Conservation (phyloP, 306 rosid species). For the Ceratonia siliqua region DNA sequence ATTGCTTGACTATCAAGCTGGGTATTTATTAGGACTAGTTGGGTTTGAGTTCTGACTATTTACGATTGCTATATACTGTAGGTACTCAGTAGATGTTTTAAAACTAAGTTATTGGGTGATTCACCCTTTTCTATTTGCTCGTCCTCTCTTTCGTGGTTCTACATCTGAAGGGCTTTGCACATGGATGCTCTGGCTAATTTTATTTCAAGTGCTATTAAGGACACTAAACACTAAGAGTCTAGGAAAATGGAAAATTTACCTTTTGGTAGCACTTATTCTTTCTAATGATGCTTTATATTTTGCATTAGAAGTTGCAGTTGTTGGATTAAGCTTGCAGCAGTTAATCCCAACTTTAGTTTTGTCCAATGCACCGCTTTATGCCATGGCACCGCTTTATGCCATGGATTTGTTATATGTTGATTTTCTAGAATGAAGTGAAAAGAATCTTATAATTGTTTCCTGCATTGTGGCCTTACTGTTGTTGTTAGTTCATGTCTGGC, state of each 20-base stretch:
- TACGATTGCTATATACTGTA: not conserved
- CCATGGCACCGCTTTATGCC: too few species aligned
- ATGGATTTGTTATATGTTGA: not conserved
- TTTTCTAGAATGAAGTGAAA: not conserved
- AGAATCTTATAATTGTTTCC: constrained; percentile 2
- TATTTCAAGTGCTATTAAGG: not conserved
- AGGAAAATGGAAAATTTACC: not conserved
- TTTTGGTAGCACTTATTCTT: not conserved
- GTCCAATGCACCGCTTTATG: not conserved
- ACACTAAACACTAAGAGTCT: not conserved
- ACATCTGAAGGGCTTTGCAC: not conserved
- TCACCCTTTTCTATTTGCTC: not conserved
- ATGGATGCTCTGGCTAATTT: not conserved
- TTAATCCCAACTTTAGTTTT: not conserved
- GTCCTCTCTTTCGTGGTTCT: not conserved
- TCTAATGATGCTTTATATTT: not conserved
- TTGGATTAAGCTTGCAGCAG: not conserved
- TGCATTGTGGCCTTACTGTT: not conserved
- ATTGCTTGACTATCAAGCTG: not conserved
- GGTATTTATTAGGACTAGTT: not conserved
- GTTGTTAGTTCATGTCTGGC: not conserved
- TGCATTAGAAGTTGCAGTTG: not conserved
- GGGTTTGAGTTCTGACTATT: not conserved
- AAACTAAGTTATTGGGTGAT: not conserved
- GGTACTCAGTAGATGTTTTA: not conserved